These are phyloP conservation scores for Pythium volutum DNA, from an alignment of 352 stramenopile species.

Conservation along the genomic window DNA sequence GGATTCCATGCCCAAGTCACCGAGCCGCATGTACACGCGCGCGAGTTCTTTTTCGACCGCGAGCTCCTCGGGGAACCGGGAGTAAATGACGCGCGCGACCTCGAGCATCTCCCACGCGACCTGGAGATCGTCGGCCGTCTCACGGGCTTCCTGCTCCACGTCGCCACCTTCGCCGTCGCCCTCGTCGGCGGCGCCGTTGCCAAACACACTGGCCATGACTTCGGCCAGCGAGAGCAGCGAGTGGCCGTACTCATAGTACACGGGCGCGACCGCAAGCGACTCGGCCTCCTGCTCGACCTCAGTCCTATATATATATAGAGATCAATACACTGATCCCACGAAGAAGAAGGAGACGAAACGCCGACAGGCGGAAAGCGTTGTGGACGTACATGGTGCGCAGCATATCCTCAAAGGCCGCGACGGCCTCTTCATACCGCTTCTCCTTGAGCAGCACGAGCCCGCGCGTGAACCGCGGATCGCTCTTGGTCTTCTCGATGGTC, in stretches of 20 bases:
- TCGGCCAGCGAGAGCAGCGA: conserved; percentile 72
- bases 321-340: not conserved
- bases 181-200: conserved; percentile 33
- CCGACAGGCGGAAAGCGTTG: too few species aligned
- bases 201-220: conserved; percentile 27
- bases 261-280: conserved; percentile 35
- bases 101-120: conserved; percentile 88
- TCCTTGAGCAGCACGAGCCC: conserved; percentile 71
- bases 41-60: conserved; percentile 75
- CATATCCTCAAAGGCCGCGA: conserved; percentile 72
- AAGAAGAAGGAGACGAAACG: too few species aligned
- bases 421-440: conserved; percentile 77
- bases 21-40: conserved; percentile 75
- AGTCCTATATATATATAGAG: conserved; percentile 30
- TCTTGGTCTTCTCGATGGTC: conserved; percentile 54
- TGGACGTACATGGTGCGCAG: conserved; percentile 64
- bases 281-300: conserved; percentile 72
- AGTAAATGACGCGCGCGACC: conserved; percentile 78
- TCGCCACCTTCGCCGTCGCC: conserved; percentile 44
- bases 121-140: conserved; percentile 70
- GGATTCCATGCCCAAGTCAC: conserved; percentile 78
- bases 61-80: conserved; percentile 60
- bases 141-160: conserved; percentile 52
- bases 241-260: conserved; percentile 85
- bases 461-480: conserved; percentile 71